Base-by-base conservation (phyloP, 345 rosid species). In the Kernera saxatilis region DNA sequence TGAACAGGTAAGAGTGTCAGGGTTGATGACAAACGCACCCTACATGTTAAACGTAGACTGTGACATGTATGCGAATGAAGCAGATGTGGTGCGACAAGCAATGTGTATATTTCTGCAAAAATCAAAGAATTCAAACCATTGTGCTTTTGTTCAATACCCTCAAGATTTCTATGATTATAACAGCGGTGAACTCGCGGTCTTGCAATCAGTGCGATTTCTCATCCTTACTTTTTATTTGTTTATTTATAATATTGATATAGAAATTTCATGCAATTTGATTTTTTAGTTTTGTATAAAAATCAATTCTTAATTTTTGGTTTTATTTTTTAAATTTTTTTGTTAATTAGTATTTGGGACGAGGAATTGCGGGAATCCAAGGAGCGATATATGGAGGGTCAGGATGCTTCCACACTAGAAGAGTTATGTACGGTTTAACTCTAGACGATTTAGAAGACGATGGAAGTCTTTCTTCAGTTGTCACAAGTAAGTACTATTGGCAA, bases 11-110 rank as follows among this genome's bases (percentile, higher is more conserved):
- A 71, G 94, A 59, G 89, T 86, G 0, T 92, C 96, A 1, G 96
- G 94, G 15, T 17, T 85, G 74, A 69, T 87, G 84, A 86, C 89
- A 8, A 89, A 89, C 56, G 89, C 98, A 2, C 89, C 94, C 0
- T 79, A 77, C 81, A 85, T 90, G 84, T 63, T 90, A 43, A 92
- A 90, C 66, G 84, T 92, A 15, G 96, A 92, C 60, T 92, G 95
- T 17, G 95, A 90, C 54, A 88, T 85, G 89, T 88, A 50, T 49
- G 88, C 17, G 1, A 83, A 86, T 64, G 84, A 86, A 68, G 83
- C 93, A 3, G 57, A 81, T 9, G 75, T 82, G 45, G 54, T 86
- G 57, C 51, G 56, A 10, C 84, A 79, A 33, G 88, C 94, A 14
- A 78, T 82, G 81, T 89, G 91, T 59, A 46, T 80, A 8, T 73